Evolutionary conservation across 805 yeast species (phyloP), one percentile per base, ranked within the genome.

Genomic region (Zygotorulaspora danielsina): DNA sequence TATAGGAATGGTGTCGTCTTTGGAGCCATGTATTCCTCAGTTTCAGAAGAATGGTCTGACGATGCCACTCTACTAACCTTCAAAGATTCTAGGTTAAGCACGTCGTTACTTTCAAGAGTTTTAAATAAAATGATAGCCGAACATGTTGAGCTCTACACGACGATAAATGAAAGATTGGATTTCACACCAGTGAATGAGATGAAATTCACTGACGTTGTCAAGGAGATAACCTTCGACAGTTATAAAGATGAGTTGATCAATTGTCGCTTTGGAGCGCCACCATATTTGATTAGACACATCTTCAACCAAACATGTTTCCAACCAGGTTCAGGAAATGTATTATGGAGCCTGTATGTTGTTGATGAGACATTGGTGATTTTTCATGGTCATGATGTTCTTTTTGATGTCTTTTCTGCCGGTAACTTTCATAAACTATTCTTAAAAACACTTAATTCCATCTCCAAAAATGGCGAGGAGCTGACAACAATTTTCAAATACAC

Each of bases 331-430:
- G 39, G 44, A 5, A 38, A 39, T 22, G 61, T 61, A 9, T 36
- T 59, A 19, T 59, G 64, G 64, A 42, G 43, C 22, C 22, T 59
- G 8, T 55, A 39, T 37, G 36, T 58, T 1, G 47, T 58, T 6
- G 59, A 58, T 39, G 59, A 54, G 27, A 43, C 53, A 3, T 32
- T 53, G 35, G 34, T 58, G 3, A 41, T 57, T 4, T 58, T 59
- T 25, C 61, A 59, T 46, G 63, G 63, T 3, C 57, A 55, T 32
- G 63, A 58, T 32, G 46, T 46, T 3, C 38, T 59, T 20, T 59
- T 59, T 47, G 64, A 59, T 39, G 43, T 49, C 2, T 59, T 55
- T 41, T 52, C 63, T 2, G 59, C 57, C 12, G 59, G 61, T 15
- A 51, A 50, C 33, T 51, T 59, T 20, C 62, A 55, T 30, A 53